Conservation (phyloP, 2,329 filamentous ascomycete species). For the Acephala macrosclerotiorum region DNA sequence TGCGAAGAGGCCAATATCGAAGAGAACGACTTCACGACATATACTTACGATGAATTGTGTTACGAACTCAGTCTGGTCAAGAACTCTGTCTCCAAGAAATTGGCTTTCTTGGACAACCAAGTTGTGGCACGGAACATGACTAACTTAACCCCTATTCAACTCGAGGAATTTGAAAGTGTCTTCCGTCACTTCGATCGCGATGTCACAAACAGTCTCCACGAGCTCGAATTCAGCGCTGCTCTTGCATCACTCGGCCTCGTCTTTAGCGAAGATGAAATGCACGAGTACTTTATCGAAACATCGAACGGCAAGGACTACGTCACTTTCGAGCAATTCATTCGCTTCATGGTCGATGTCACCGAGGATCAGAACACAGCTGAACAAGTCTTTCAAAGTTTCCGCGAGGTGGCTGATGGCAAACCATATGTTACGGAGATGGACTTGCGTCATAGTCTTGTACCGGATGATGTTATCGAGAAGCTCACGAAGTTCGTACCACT, state of each 20-base stretch:
- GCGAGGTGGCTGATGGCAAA: conserved; percentile 97
- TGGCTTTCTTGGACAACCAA: conserved; percentile 96
- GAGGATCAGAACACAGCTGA: conserved; percentile 99
- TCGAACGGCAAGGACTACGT: conserved; percentile 81
- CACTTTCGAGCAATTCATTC: conserved; percentile 98
- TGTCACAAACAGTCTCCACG: conserved; percentile 85
- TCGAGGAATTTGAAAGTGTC: conserved; percentile 98
- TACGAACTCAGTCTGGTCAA: conserved; percentile 95
- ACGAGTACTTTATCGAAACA: conserved; percentile 90
- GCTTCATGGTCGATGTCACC: conserved; percentile 99
- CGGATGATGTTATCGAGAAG: conserved; percentile 96
- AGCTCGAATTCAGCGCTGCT: conserved; percentile 95
- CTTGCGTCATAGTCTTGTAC: conserved; percentile 90
- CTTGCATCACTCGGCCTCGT: conserved; percentile 94
- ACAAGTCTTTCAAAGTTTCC: conserved; percentile 97
- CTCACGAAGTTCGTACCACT: conserved; percentile 85
- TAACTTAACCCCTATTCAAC: conserved; percentile 95
- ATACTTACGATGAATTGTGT: conserved; percentile 93
- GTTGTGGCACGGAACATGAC: conserved; percentile 99
- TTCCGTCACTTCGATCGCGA: conserved; percentile 98
- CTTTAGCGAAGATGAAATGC: conserved; percentile 98
- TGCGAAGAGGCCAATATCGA: conserved; percentile 98
- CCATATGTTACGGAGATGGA: conserved; percentile 99
- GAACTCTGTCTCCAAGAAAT: conserved; percentile 92
- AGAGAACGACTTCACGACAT: conserved; percentile 99